These are phyloP conservation scores for Sechiopsis laciniata DNA, from an alignment of 306 rosid species.

Conservation along the genomic window DNA sequence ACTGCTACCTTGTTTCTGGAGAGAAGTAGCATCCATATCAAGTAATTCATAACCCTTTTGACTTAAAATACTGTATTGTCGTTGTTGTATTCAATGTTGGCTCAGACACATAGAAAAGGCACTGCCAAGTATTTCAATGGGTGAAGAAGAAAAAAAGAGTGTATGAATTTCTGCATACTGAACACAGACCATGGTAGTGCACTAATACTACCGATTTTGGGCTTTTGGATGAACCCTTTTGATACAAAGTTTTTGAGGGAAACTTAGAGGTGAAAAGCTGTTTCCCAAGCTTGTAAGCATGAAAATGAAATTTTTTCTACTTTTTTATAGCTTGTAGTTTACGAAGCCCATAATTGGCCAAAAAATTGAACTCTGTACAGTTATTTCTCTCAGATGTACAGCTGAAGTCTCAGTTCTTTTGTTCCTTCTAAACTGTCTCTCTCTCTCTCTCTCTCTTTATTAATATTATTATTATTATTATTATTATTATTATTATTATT, in stretches of 20 bases:
- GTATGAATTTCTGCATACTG: conserved; percentile 11
- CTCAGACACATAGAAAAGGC: background rate
- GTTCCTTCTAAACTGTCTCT: background rate
- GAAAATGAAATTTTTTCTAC: conserved; percentile 16
- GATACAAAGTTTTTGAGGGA: conserved; percentile 12
- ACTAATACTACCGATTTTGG: conserved; percentile 6
- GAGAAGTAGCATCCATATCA: conserved; percentile 15
- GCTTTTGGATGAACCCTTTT: conserved; percentile 14
- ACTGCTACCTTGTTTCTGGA: background rate
- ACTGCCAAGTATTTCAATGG: conserved; percentile 19
- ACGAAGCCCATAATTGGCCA: conserved; percentile 17
- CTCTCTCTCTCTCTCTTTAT: background rate
- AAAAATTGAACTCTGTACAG: conserved; percentile 19
- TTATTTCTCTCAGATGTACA: conserved; percentile 18
- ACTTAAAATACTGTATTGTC: conserved; percentile 18
- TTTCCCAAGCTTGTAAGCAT: conserved; percentile 24
- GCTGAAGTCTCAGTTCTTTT: conserved; percentile 17
- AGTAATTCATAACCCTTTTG: conserved; percentile 16
- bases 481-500: too few species aligned
- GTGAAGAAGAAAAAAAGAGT: background rate
- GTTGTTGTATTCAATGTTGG: conserved; percentile 17
- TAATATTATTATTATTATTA: too few species aligned
- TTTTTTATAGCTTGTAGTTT: conserved; percentile 12
- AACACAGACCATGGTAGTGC: conserved; percentile 12
- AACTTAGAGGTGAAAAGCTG: background rate